A percentile compares a stretch with the other conserved stretches of the same genome.
These are phyloP conservation scores for Tricharina praecox DNA, from an alignment of 495 filamentous ascomycete genomes.

Conservation along the genomic window DNA sequence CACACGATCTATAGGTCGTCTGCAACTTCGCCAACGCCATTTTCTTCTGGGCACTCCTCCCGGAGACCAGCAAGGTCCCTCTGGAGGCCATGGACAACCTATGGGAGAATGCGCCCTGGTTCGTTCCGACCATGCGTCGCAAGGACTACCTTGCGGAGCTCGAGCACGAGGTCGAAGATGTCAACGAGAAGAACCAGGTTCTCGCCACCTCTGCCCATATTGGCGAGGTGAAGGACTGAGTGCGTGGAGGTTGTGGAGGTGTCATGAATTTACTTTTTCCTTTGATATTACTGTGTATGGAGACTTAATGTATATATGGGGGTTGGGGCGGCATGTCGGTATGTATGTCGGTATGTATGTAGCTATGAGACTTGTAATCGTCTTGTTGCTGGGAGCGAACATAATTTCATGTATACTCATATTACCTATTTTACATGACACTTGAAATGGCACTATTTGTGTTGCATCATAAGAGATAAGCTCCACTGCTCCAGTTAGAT, in stretches of 20 bases:
- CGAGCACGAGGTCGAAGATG: conserved; percentile 30
- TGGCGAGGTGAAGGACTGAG: background rate
- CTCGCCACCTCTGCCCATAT: too few relatives aligned
- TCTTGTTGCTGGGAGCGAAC: too few relatives aligned
- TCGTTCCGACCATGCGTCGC: conserved; percentile 36
- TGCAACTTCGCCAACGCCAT: conserved; percentile 43
- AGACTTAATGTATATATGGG: too few relatives aligned
- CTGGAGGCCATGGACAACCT: conserved; percentile 56
- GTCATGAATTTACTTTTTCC: background rate
- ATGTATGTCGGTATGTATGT: too few relatives aligned
- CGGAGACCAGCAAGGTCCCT: conserved; percentile 47
- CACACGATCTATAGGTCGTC: conserved; percentile 17
- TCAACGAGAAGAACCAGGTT: conserved; percentile 27
- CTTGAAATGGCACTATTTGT: too few relatives aligned
- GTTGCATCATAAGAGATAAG: too few relatives aligned
- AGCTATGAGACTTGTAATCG: too few relatives aligned
- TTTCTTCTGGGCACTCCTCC: conserved; percentile 48
- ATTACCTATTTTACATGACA: too few relatives aligned
- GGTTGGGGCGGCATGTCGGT: too few relatives aligned
- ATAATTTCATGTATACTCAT: too few relatives aligned
- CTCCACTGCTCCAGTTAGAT: too few relatives aligned
- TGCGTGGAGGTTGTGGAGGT: background rate
- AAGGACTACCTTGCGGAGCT: conserved; percentile 32
- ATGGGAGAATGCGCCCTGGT: conserved; percentile 50
- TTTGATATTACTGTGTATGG: too few relatives aligned